Evolutionary conservation across 352 stramenopile genomes (phyloP).

Genomic region (Nothophytophthora sp.): DNA sequence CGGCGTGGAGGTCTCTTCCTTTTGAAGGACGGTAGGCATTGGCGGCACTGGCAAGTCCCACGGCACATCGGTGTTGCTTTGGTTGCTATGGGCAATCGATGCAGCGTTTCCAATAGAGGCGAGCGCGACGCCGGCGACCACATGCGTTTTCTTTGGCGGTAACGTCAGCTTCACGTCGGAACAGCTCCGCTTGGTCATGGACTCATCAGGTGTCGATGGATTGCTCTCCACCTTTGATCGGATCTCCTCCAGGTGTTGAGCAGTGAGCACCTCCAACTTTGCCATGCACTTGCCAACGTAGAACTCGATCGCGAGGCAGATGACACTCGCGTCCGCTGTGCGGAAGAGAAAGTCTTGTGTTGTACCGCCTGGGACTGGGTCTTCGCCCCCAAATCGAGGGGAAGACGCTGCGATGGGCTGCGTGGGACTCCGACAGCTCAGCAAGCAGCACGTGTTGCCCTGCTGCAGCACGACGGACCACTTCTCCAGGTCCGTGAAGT

Average conservation of each 20-base stretch:
- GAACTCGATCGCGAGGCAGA: conserved; percentile 78
- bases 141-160: conserved; percentile 8
- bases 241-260: conserved; percentile 26
- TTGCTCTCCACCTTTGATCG: conserved; percentile 5
- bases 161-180: conserved; percentile 5
- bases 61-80: not conserved
- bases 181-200: not conserved
- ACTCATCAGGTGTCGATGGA: not conserved
- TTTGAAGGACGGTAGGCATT: too few species aligned
- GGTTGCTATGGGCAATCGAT: not conserved
- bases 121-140: conserved; percentile 20
- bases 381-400: not conserved
- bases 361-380: conserved; percentile 13
- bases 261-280: conserved; percentile 61
- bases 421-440: conserved; percentile 42
- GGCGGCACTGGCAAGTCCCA: too few species aligned
- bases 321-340: conserved; percentile 42
- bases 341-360: conserved; percentile 64
- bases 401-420: too few species aligned
- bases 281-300: conserved; percentile 81
- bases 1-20: too few species aligned
- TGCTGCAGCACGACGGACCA: conserved; percentile 70
- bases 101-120: conserved; percentile 12
- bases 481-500: conserved; percentile 80
- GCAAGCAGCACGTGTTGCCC: conserved; percentile 53